Percentiles rank a stretch among this genome's conserved stretches.
Conservation (phyloP, 2,329 filamentous ascomycete species). For the Aspergillus spinulosporus region DNA sequence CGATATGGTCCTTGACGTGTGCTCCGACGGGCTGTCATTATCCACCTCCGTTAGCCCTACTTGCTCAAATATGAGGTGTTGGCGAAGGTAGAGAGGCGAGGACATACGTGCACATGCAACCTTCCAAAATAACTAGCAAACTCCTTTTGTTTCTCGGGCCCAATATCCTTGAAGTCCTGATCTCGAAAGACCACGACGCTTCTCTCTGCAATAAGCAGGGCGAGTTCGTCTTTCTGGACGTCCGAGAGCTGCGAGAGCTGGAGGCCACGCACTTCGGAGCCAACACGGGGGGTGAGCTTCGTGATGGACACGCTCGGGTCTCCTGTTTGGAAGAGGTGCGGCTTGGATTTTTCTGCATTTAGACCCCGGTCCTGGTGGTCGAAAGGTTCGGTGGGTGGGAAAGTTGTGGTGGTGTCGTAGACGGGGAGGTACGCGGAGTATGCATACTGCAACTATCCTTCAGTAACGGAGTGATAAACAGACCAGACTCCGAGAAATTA, state of each 20-base stretch:
- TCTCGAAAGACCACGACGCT: constrained; percentile 63
- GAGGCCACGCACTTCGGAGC: constrained; percentile 53
- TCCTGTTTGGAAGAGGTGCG: constrained; percentile 7
- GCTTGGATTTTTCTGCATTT: constrained; percentile 43
- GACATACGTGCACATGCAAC: constrained; percentile 25
- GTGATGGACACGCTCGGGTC: constrained; percentile 7
- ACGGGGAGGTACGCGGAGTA: constrained; percentile 8
- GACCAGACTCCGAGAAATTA: no score
- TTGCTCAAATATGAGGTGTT: no score
- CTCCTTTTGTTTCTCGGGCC: constrained; percentile 30
- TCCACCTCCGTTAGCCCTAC: no score
- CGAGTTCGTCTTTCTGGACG: constrained; percentile 58
- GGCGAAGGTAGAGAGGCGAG: no score
- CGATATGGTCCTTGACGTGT: constrained; percentile 16
- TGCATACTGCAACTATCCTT: constrained; percentile 8
- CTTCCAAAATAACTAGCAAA: constrained; percentile 37
- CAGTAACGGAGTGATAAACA: no score
- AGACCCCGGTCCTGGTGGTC: constrained; percentile 38
- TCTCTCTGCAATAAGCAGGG: constrained; percentile 59
- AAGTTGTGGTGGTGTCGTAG: constrained; percentile 9
- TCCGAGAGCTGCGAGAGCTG: constrained; percentile 51
- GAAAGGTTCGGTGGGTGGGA: constrained; percentile 7
- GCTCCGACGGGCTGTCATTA: constrained; percentile 6
- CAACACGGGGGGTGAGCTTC: constrained; percentile 37
- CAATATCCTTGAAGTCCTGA: constrained; percentile 50